Evolutionary conservation across 2,329 filamentous ascomycete species (phyloP).

Genomic region (Zymoseptoria tritici): DNA sequence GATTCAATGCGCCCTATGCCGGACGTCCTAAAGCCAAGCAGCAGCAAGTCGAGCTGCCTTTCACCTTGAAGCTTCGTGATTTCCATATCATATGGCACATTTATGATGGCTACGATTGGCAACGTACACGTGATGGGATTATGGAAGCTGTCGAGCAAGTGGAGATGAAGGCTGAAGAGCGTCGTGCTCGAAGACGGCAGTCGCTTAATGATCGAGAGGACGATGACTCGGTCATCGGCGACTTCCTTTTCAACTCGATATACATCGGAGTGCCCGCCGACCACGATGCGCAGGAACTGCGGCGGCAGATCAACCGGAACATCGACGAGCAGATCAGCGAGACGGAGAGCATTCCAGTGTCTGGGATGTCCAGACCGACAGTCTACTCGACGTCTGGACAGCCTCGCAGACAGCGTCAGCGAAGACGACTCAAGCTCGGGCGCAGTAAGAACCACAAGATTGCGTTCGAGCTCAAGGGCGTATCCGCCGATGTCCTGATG

Average conservation of each 20-base stretch:
- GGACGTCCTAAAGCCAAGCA: neutral
- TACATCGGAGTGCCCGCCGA: constrained; percentile 90
- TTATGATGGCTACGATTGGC: constrained; percentile 97
- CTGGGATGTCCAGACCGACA: constrained; percentile 51
- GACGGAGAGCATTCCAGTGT: constrained; percentile 80
- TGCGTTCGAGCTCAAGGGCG: constrained; percentile 81
- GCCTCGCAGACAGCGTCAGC: constrained; percentile 17
- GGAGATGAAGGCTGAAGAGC: constrained; percentile 72
- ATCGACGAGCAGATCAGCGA: constrained; percentile 82
- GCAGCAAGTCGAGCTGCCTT: constrained; percentile 33
- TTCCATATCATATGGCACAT: constrained; percentile 96
- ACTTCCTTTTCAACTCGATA: constrained; percentile 97
- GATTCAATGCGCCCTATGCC: constrained; percentile 26
- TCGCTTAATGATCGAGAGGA: constrained; percentile 55
- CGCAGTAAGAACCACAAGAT: constrained; percentile 92
- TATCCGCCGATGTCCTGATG: constrained; percentile 72
- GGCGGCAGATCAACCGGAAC: constrained; percentile 77
- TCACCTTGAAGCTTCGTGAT: constrained; percentile 73
- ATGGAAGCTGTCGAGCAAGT: constrained; percentile 82
- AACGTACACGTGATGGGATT: constrained; percentile 75
- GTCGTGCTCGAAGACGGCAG: constrained; percentile 51
- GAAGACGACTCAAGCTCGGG: constrained; percentile 57
- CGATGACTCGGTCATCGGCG: constrained; percentile 79
- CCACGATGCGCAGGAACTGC: constrained; percentile 68
- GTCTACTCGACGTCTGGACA: constrained; percentile 33